phyloP scores from a whole-genome alignment of 306 rosid genomes.

The Pyrus communis region DNA sequence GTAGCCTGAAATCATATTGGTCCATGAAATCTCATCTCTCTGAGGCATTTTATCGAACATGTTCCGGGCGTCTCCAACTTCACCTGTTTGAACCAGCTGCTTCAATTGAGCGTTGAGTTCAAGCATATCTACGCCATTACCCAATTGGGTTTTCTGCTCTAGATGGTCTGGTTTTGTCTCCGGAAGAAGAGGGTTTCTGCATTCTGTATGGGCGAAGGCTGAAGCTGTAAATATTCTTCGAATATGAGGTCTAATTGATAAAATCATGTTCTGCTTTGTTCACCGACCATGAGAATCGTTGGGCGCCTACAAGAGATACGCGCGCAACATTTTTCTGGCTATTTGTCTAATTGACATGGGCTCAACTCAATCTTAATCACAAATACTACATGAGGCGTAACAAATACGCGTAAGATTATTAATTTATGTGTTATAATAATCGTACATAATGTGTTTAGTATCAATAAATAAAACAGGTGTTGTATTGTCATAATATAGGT shows the following conservation, averaged over 20 bases:
- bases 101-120: constrained; percentile 50
- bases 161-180: constrained; percentile 14
- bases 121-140: constrained; percentile 18
- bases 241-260: constrained; percentile 11
- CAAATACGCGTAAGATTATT: rapidly evolving
- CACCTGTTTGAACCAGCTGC: constrained; percentile 40
- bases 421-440: too few relatives aligned
- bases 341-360: background rate
- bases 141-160: constrained; percentile 10
- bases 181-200: constrained; percentile 10
- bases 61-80: constrained; percentile 36
- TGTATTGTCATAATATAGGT: too few relatives aligned
- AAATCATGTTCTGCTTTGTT: constrained; percentile 9
- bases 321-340: background rate
- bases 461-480: too few relatives aligned
- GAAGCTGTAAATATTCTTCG: constrained; percentile 26
- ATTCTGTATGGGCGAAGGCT: constrained; percentile 6
- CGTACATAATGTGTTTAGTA: too few relatives aligned
- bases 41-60: constrained; percentile 46
- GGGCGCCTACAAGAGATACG: background rate
- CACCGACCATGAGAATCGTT: background rate
- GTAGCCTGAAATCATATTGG: constrained; percentile 47
- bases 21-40: constrained; percentile 59
- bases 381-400: too few relatives aligned
- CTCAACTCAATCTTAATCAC: too few relatives aligned